Evolutionary conservation across 2,329 filamentous ascomycete species (phyloP).

Genomic region (Lasiodiplodia sp.): DNA sequence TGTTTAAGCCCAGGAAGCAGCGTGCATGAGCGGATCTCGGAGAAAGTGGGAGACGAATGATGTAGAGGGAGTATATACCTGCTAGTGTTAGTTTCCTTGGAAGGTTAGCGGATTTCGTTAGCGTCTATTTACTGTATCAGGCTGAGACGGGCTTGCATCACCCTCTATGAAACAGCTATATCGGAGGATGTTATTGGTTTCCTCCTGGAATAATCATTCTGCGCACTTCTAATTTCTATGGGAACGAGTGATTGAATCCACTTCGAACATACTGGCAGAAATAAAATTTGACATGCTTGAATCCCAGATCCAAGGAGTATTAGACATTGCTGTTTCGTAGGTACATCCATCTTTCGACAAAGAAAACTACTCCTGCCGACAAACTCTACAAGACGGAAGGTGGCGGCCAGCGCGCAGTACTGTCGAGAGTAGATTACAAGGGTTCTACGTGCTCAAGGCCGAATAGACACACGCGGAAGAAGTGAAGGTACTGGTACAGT

Average conservation of each 20-base stretch:
- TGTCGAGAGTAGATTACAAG: slow-evolving; percentile 27
- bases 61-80: too few relatives aligned
- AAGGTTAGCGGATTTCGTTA: too few relatives aligned
- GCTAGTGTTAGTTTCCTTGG: too few relatives aligned
- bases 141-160: too few relatives aligned
- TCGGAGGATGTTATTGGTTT: too few relatives aligned
- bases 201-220: too few relatives aligned
- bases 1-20: slow-evolving; percentile 33
- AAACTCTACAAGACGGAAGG: slow-evolving; percentile 16
- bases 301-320: background rate
- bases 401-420: slow-evolving; percentile 20
- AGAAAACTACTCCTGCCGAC: slow-evolving; percentile 10
- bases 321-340: slow-evolving; percentile 24
- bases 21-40: background rate
- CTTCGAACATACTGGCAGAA: background rate
- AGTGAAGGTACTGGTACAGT: slow-evolving; percentile 21
- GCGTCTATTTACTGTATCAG: too few relatives aligned
- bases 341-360: slow-evolving; percentile 9
- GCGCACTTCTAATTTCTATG: too few relatives aligned
- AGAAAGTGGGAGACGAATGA: background rate
- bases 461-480: slow-evolving; percentile 3
- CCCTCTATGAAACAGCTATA: too few relatives aligned
- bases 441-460: slow-evolving; percentile 15
- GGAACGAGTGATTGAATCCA: background rate
- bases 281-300: background rate